Evolutionary conservation across 164 flowering plant genomes (phyloP).

Genomic region (Macadamia tetraphylla): DNA sequence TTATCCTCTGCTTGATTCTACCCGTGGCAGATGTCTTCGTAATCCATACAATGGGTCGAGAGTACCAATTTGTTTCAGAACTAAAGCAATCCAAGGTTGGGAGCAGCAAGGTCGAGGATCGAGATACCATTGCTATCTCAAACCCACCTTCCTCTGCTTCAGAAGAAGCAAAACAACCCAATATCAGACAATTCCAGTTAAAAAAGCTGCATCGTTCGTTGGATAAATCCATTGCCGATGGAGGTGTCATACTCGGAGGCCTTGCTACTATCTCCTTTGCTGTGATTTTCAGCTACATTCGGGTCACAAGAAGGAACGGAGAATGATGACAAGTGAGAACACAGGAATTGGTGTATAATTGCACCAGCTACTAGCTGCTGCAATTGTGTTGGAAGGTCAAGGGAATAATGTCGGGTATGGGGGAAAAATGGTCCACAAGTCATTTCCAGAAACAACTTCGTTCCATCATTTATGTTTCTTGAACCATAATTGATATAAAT

Average conservation of each 20-base stretch:
- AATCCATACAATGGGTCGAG: not conserved
- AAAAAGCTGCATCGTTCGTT: constrained; percentile 8
- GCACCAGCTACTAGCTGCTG: too few species aligned
- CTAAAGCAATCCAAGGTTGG: not conserved
- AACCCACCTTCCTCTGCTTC: constrained; percentile 2
- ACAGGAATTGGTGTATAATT: not conserved
- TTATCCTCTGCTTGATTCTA: constrained; percentile 13
- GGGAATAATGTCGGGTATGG: too few species aligned
- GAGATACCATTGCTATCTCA: not conserved
- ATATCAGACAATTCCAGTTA: constrained; percentile 6
- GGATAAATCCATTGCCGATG: constrained; percentile 19
- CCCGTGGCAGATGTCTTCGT: not conserved
- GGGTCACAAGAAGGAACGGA: constrained; percentile 18
- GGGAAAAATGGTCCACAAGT: too few species aligned
- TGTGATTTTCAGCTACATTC: constrained; percentile 24
- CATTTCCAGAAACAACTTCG: too few species aligned
- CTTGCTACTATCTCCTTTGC: constrained; percentile 21
- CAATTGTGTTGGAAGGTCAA: too few species aligned
- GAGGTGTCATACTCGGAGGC: constrained; percentile 30
- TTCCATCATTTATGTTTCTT: too few species aligned
- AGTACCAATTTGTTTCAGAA: not conserved
- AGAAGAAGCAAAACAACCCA: constrained; percentile 15
- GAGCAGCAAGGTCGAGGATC: not conserved
- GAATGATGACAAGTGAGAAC: not conserved
- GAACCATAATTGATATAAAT: too few species aligned